Evolutionary conservation across 495 filamentous ascomycete genomes (phyloP).

Genomic region (Penicillium egyptiacum): DNA sequence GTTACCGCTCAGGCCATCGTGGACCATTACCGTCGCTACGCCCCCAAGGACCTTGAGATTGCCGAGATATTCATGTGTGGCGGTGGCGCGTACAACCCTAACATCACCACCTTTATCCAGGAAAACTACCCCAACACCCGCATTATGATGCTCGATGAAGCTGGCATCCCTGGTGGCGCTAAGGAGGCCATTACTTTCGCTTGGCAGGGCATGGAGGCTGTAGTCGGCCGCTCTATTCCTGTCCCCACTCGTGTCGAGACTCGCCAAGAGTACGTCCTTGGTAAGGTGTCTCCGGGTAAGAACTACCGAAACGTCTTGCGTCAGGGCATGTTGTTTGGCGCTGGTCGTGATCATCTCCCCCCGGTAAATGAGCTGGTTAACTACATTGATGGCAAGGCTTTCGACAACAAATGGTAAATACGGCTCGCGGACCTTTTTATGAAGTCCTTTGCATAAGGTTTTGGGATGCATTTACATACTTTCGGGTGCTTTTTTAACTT

Average conservation of each 20-base stretch:
- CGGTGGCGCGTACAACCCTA: slow-evolving; percentile 57
- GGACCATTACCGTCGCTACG: slow-evolving; percentile 54
- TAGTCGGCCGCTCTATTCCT: slow-evolving; percentile 52
- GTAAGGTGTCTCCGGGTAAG: slow-evolving; percentile 53
- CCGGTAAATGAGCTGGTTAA: slow-evolving; percentile 51
- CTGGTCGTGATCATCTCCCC: slow-evolving; percentile 41
- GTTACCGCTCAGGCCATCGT: slow-evolving; percentile 58
- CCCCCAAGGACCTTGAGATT: slow-evolving; percentile 47
- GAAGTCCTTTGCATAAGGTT: slow-evolving; percentile 5
- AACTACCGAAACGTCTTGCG: slow-evolving; percentile 54
- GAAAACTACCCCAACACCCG: slow-evolving; percentile 46
- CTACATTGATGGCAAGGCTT: slow-evolving; percentile 45
- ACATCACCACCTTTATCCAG: slow-evolving; percentile 53
- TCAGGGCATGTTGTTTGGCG: slow-evolving; percentile 51
- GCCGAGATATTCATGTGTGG: slow-evolving; percentile 61
- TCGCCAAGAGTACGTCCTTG: slow-evolving; percentile 46
- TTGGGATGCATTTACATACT: slow-evolving; percentile 6
- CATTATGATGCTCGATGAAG: slow-evolving; percentile 56
- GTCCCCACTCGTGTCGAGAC: slow-evolving; percentile 54
- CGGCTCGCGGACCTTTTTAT: not conserved
- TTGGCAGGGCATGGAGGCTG: slow-evolving; percentile 56
- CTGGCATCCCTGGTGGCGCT: slow-evolving; percentile 51
- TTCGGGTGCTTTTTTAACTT: not conserved
- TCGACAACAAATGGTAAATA: slow-evolving; percentile 47
- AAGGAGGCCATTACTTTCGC: slow-evolving; percentile 62